These are phyloP conservation scores for Tolypocladium ophioglossoides DNA, from an alignment of 2,329 filamentous ascomycete genomes.

Conservation along the genomic window DNA sequence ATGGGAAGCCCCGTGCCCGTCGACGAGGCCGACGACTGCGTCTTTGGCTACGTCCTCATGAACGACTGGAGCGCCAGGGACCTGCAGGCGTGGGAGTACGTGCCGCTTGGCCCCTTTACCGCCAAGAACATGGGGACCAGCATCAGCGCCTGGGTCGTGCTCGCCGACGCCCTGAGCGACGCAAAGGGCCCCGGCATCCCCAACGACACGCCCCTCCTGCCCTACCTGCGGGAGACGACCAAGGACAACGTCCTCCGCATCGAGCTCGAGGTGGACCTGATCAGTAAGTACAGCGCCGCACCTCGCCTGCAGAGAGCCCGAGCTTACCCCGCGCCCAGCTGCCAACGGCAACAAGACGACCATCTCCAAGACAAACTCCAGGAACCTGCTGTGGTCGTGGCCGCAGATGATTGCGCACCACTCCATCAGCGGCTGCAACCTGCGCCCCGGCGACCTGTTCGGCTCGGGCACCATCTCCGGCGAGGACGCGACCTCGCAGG, in stretches of 20 bases:
- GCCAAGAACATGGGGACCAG: constrained; percentile 50
- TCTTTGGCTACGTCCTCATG: constrained; percentile 60
- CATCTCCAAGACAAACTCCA: constrained; percentile 23
- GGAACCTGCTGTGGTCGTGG: constrained; percentile 63
- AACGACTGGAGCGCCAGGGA: constrained; percentile 58
- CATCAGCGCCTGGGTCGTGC: constrained; percentile 53
- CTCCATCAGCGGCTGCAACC: constrained; percentile 64
- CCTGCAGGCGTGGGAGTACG: constrained; percentile 51
- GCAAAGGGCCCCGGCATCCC: constrained; percentile 12
- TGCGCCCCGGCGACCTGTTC: constrained; percentile 64
- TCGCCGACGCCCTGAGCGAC: constrained; percentile 42
- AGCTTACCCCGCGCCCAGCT: constrained; percentile 9
- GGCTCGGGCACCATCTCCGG: constrained; percentile 70
- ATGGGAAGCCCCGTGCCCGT: constrained; percentile 59
- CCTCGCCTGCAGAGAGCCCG: too few species aligned
- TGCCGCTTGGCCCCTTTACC: constrained; percentile 51
- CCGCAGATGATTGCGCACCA: constrained; percentile 79
- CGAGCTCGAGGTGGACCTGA: constrained; percentile 26
- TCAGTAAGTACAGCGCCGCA: constrained; percentile 18
- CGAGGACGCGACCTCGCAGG: constrained; percentile 49
- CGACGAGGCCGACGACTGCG: constrained; percentile 53
- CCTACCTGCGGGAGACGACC: constrained; percentile 44
- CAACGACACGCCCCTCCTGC: constrained; percentile 23
- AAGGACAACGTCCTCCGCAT: constrained; percentile 25
- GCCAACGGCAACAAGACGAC: constrained; percentile 18